Percentiles rank a stretch among this genome's conserved stretches.
These are phyloP conservation scores for Byssoonygena ceratinophila DNA, from an alignment of 2,329 filamentous ascomycete species.

Conservation along the genomic window DNA sequence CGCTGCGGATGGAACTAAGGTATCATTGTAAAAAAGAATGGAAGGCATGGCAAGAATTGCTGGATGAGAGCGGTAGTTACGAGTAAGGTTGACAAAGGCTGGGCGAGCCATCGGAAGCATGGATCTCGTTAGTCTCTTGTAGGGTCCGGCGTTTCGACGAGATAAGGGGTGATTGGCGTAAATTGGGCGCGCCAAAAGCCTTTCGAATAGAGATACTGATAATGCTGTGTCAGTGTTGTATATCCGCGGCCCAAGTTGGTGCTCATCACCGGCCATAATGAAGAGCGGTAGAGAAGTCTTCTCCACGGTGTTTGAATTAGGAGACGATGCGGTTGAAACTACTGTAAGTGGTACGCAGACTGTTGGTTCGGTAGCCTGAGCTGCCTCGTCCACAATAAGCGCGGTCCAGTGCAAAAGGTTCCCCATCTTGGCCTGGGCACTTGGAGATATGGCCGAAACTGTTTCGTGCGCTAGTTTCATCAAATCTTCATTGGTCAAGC, in stretches of 20 bases:
- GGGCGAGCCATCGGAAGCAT: constrained; percentile 35
- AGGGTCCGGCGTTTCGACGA: constrained; percentile 20
- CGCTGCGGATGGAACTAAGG: constrained; percentile 33
- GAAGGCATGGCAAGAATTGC: constrained; percentile 36
- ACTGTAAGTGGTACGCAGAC: constrained; percentile 34
- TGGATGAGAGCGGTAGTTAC: constrained; percentile 41
- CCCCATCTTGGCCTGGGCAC: constrained; percentile 8
- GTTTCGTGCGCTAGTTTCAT: constrained; percentile 29
- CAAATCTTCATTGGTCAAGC: constrained; percentile 36
- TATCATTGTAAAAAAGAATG: constrained; percentile 37
- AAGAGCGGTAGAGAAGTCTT: constrained; percentile 27
- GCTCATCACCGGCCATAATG: constrained; percentile 39
- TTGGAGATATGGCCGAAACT: constrained; percentile 24
- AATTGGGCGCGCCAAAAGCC: constrained; percentile 30
- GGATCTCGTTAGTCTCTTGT: constrained; percentile 17
- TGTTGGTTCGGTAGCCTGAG: constrained; percentile 38
- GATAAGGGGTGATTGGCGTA: constrained; percentile 35
- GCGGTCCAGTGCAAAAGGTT: constrained; percentile 35
- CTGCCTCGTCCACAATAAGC: constrained; percentile 39
- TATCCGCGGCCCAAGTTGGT: constrained; percentile 36
- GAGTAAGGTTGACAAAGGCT: constrained; percentile 37
- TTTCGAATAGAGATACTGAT: constrained; percentile 34
- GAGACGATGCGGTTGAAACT: constrained; percentile 28
- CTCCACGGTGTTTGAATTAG: constrained; percentile 2
- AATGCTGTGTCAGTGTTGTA: constrained; percentile 27